These are phyloP conservation scores for Penicillium manginii DNA, from an alignment of 495 filamentous ascomycete species.

Conservation along the genomic window DNA sequence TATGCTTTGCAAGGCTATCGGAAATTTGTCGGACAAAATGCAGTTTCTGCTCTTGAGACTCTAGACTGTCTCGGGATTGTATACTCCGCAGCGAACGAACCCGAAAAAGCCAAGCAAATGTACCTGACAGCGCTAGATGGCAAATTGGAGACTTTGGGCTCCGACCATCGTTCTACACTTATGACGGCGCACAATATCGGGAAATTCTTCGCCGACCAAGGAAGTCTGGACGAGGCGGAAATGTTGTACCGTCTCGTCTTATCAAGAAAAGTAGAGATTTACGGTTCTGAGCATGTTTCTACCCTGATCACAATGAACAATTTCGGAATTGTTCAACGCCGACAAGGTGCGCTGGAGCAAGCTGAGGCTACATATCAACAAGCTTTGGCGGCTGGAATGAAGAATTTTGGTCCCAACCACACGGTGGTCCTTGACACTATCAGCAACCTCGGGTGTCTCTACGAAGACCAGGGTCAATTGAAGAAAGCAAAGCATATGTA, in stretches of 20 bases:
- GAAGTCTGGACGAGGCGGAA: neutral
- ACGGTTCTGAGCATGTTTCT: neutral
- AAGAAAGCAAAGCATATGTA: constrained; percentile 2
- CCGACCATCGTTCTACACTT: neutral
- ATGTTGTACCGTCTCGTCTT: constrained; percentile 4
- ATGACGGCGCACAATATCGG: constrained; percentile 3
- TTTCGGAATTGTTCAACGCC: neutral
- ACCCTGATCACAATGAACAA: constrained; percentile 1
- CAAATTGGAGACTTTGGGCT: neutral
- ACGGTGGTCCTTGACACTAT: neutral
- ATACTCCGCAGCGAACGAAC: constrained; percentile 6
- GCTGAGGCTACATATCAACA: neutral
- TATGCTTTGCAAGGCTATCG: constrained; percentile 1
- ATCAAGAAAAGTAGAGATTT: neutral
- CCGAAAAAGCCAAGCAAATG: neutral
- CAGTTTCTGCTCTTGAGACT: constrained; percentile 1
- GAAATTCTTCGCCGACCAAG: neutral
- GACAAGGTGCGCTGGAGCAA: neutral
- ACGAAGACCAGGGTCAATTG: neutral
- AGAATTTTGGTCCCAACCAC: neutral
- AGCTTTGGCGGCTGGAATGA: neutral
- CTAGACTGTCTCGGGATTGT: constrained; percentile 6
- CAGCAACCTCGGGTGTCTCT: neutral
- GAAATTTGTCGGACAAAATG: neutral
- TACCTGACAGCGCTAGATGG: neutral